phyloP scores from a whole-genome alignment of 2,329 filamentous ascomycete genomes.

The Cladosporium sp. region DNA sequence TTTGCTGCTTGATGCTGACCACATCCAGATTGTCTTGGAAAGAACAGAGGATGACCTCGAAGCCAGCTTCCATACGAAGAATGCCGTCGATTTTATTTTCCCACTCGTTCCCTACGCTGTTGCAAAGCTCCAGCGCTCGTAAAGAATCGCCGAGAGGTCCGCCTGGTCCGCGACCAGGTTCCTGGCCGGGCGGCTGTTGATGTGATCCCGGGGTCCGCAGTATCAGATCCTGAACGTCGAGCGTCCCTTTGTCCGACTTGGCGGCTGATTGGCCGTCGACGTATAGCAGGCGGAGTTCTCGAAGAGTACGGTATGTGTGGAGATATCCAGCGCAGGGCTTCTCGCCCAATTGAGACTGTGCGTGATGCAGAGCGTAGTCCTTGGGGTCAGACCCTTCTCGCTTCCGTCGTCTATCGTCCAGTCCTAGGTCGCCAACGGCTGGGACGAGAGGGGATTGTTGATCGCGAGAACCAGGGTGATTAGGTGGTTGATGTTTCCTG shows the following conservation, averaged over 20 bases:
- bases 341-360: neutral
- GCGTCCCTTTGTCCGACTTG: constrained; percentile 64
- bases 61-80: constrained; percentile 68
- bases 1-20: constrained; percentile 35
- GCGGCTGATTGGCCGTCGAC: constrained; percentile 70
- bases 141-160: constrained; percentile 47
- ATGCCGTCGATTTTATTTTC: constrained; percentile 59
- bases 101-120: constrained; percentile 53
- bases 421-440: neutral
- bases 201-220: constrained; percentile 38
- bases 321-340: constrained; percentile 54
- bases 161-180: constrained; percentile 1
- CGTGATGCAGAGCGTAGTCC: neutral
- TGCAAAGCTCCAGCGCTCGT: constrained; percentile 59
- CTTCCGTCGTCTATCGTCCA: neutral
- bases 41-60: constrained; percentile 69
- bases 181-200: neutral
- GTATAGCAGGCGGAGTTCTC: constrained; percentile 63
- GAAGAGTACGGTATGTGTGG: constrained; percentile 63
- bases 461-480: too few species aligned
- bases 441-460: neutral
- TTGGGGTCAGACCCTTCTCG: neutral
- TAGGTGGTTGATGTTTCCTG: neutral
- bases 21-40: constrained; percentile 51
- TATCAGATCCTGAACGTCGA: constrained; percentile 69